These are phyloP conservation scores for Cephaloascus albidus DNA, from an alignment of 805 yeast genomes.

Conservation along the genomic window DNA sequence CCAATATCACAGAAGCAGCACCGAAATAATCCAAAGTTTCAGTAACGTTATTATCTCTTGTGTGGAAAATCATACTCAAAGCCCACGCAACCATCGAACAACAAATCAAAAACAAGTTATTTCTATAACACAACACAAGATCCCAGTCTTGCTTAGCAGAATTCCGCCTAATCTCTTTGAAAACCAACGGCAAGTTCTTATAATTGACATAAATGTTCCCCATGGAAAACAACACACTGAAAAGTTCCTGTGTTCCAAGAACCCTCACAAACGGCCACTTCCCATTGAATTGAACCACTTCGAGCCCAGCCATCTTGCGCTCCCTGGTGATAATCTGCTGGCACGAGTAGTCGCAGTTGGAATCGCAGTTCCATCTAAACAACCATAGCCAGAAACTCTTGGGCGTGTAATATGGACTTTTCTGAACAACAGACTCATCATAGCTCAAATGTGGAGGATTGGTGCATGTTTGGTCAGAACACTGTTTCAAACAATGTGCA, in stretches of 20 bases:
- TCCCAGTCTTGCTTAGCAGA: neutral
- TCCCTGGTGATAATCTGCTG: conserved; percentile 25
- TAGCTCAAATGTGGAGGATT: neutral
- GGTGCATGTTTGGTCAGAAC: neutral
- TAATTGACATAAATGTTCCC: conserved; percentile 24
- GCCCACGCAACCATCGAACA: conserved; percentile 21
- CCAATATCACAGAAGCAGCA: conserved; percentile 25
- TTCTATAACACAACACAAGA: neutral
- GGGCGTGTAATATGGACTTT: too few species aligned
- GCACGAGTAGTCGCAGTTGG: conserved; percentile 35
- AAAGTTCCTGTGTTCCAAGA: conserved; percentile 78
- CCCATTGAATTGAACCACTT: conserved; percentile 64
- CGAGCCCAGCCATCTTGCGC: conserved; percentile 15
- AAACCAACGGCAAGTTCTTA: neutral
- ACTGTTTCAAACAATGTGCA: neutral
- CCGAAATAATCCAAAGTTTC: conserved; percentile 33
- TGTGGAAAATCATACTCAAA: conserved; percentile 26
- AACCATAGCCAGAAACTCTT: neutral
- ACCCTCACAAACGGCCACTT: conserved; percentile 91
- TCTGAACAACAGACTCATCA: neutral
- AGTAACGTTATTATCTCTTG: conserved; percentile 23
- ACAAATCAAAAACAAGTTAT: neutral
- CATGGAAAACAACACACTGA: conserved; percentile 70
- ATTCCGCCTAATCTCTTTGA: neutral
- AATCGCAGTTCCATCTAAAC: conserved; percentile 13